Percentiles rank a stretch among this genome's conserved stretches.
phyloP scores from a whole-genome alignment of 2,329 filamentous ascomycete species.

The Allantophomopsis cytisporea region DNA sequence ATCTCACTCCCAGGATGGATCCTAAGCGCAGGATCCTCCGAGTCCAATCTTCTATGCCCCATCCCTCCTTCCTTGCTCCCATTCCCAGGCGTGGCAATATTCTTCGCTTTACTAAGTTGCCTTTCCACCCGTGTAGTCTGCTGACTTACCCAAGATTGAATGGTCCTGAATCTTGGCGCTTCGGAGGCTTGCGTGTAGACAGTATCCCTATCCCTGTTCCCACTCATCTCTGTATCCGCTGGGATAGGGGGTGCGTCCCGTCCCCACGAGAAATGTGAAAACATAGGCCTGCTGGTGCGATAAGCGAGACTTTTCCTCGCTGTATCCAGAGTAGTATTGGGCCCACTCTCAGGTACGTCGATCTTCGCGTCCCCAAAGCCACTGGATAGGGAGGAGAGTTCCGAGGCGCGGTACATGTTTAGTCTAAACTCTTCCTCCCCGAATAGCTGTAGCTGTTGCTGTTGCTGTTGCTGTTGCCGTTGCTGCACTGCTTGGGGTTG shows the following conservation, averaged over 20 bases:
- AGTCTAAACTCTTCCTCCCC: too few relatives aligned
- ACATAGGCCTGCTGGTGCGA: not conserved
- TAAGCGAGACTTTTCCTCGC: not conserved
- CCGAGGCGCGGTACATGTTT: slow-evolving; percentile 6
- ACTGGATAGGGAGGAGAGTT: slow-evolving; percentile 47
- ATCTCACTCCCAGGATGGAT: slow-evolving; percentile 18
- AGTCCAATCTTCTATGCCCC: slow-evolving; percentile 13
- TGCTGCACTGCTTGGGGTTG: not conserved
- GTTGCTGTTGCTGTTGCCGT: too few relatives aligned
- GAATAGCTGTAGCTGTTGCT: too few relatives aligned
- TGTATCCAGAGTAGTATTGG: slow-evolving; percentile 2
- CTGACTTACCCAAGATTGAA: slow-evolving; percentile 52
- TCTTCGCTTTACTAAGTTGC: slow-evolving; percentile 21
- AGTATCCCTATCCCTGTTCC: slow-evolving; percentile 14
- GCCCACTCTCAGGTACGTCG: slow-evolving; percentile 23
- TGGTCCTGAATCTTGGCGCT: slow-evolving; percentile 38
- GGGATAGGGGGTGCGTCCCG: slow-evolving; percentile 1
- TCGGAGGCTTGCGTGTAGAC: slow-evolving; percentile 16
- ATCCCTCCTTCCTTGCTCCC: not conserved
- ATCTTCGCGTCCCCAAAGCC: slow-evolving; percentile 51
- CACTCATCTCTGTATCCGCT: not conserved
- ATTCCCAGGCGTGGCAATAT: slow-evolving; percentile 3
- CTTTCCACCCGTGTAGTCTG: slow-evolving; percentile 40
- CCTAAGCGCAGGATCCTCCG: slow-evolving; percentile 12
- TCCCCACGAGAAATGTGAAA: slow-evolving; percentile 16